Evolutionary conservation across 2,329 filamentous ascomycete species (phyloP), one percentile per base, ranked within the genome.

Genomic region (Penicillium capsulatum): DNA sequence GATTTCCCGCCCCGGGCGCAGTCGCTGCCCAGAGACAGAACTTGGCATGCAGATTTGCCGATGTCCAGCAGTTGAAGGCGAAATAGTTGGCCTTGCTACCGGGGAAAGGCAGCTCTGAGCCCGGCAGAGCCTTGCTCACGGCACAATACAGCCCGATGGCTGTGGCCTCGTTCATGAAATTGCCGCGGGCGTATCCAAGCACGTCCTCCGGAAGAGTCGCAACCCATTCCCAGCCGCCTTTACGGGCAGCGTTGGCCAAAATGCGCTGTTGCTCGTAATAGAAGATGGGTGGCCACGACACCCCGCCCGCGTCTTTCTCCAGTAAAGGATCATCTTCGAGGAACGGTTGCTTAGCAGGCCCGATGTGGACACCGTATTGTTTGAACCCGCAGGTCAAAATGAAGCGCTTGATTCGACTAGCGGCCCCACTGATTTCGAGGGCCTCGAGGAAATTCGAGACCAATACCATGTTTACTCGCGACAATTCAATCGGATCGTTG

Each of bases 131-230:
- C 42, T 57, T 53, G 32, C 51, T 58, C 3, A 59, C 45, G 2
- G 53, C 43, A 22, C 51, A 58, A 48, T 72, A 73, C n/a, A 74
- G 48, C 0, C 61, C 69, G 2, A 69, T 39, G 2, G 62, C 56
- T 1, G 64, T 60, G 10, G 64, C 60, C 5, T 67, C 51, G 46
- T 72, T 74, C 59, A 70, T 69, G 40, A 65, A 66, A 28, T 64
- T 68, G 1, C 63, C 64, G 22, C 54, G 54, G 0, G 68, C 67
- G 32, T 62, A 64, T 0, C 71, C 69, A 17, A 73, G 59, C 2
- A 74, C 67, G 34, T 72, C 70, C 36, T 72, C 63, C 1, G 70
- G 68, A 26, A 67, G 67, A 0, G 70, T 72, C 16, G 65, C 63
- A 2, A 65, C 53, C 69, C 67, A 72, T 9, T 66, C 61, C 56